A percentile compares a stretch with the other conserved stretches of the same genome.
Evolutionary conservation across 2,329 filamentous ascomycete genomes (phyloP).

Genomic region (Colletotrichum ledebouriae): DNA sequence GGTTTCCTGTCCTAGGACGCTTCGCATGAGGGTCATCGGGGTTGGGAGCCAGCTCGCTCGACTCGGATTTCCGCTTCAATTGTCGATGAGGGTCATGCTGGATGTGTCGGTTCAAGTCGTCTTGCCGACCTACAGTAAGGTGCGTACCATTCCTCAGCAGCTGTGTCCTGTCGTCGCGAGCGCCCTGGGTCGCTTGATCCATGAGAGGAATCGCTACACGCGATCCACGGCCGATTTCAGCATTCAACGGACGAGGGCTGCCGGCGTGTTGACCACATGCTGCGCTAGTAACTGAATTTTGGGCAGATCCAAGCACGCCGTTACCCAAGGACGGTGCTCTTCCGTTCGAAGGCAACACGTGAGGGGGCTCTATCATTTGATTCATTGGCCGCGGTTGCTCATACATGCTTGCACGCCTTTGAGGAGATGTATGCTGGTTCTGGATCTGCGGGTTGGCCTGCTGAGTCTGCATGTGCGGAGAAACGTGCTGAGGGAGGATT

Average conservation of each 20-base stretch:
- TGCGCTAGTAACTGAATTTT: not conserved
- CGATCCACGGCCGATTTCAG: not conserved
- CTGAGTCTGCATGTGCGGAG: slow-evolving; percentile 10
- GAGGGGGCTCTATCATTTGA: not conserved
- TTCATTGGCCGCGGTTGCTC: slow-evolving; percentile 5
- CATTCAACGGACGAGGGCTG: slow-evolving; percentile 5
- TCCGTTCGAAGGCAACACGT: slow-evolving; percentile 29
- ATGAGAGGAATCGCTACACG: slow-evolving; percentile 9
- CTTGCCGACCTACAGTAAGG: not conserved
- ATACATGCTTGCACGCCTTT: slow-evolving; percentile 13
- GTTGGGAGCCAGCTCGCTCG: not conserved
- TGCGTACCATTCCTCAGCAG: slow-evolving; percentile 12
- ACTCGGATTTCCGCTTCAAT: slow-evolving; percentile 33
- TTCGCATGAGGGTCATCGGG: slow-evolving; percentile 14
- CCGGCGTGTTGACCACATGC: not conserved
- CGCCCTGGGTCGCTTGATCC: not conserved
- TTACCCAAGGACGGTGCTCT: slow-evolving; percentile 17
- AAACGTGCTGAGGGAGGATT: not conserved
- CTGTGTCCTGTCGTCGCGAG: slow-evolving; percentile 3
- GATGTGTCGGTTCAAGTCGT: slow-evolving; percentile 18
- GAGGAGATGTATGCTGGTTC: slow-evolving; percentile 8
- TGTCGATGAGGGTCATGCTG: slow-evolving; percentile 12
- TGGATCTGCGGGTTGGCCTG: too few relatives aligned
- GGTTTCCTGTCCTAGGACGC: slow-evolving; percentile 15
- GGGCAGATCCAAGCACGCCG: slow-evolving; percentile 5